phyloP scores from a whole-genome alignment of 345 rosid species.

The Turritis glabra region DNA sequence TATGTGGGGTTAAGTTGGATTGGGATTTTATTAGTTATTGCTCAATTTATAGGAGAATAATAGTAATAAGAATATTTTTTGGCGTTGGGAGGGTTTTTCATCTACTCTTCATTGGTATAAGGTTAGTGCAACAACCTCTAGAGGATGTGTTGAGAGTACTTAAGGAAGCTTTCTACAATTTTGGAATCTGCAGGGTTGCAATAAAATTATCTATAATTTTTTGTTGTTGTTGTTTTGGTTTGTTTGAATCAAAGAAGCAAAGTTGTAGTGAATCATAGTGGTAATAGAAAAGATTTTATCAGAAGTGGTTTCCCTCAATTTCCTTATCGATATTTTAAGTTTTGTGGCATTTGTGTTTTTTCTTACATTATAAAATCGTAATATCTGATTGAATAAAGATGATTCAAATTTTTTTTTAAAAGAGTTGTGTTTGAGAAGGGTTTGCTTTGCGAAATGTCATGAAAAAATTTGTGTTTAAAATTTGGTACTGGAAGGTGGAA shows the following conservation, averaged over 20 bases:
- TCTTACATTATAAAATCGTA: background rate
- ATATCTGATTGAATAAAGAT: background rate
- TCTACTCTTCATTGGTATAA: conserved; percentile 17
- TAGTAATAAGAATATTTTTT: background rate
- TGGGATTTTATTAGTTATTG: conserved; percentile 6
- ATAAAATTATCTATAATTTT: background rate
- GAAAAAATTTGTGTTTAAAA: too few relatives aligned
- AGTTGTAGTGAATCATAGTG: conserved; percentile 2
- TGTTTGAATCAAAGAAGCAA: conserved; percentile 8
- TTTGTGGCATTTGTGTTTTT: background rate
- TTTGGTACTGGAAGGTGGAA: background rate
- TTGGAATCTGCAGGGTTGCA: conserved; percentile 31
- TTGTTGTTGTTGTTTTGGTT: conserved; percentile 3
- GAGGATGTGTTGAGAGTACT: conserved; percentile 28
- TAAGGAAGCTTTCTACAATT: conserved; percentile 5
- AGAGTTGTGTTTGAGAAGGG: background rate
- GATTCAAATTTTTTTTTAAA: background rate
- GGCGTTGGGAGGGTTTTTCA: conserved; percentile 11
- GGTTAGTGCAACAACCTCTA: conserved; percentile 1
- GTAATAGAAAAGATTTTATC: background rate
- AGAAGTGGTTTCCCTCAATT: background rate
- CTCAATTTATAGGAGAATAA: conserved; percentile 12
- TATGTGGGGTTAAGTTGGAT: conserved; percentile 1
- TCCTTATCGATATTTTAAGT: too few relatives aligned
- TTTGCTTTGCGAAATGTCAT: background rate